Evolutionary conservation across 257 asterid genomes (phyloP).

Genomic region (Solanum etuberosum): DNA sequence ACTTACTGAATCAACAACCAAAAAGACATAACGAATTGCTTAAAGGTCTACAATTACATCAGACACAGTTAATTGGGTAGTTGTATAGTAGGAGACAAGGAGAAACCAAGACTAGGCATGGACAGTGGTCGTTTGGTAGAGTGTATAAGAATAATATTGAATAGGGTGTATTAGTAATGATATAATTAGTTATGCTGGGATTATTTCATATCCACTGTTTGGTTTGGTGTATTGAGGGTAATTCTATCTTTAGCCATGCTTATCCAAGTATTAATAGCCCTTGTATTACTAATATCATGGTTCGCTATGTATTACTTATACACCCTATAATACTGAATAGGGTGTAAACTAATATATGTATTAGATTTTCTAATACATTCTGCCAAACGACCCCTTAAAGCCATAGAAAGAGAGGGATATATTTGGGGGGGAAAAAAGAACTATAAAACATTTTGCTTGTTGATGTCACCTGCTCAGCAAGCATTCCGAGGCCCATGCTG

Average conservation of each 20-base stretch:
- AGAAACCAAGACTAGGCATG: background rate
- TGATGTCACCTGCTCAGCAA: conserved; percentile 44
- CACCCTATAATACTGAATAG: background rate
- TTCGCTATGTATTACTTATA: background rate
- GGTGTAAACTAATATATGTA: background rate
- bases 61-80: background rate
- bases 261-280: background rate
- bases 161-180: background rate
- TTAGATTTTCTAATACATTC: background rate
- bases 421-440: background rate
- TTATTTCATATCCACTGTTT: background rate
- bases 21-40: background rate
- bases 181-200: background rate
- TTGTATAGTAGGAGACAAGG: background rate
- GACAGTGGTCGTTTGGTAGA: background rate
- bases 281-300: background rate
- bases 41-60: background rate
- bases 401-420: background rate
- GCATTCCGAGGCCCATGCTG: conserved; percentile 60
- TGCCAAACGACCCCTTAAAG: background rate
- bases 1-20: background rate
- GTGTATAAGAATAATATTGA: background rate
- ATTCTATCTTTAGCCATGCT: background rate
- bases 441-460: background rate
- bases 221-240: background rate